phyloP scores from a whole-genome alignment of 768 basidiomycete species.

The Boletales sp. region DNA sequence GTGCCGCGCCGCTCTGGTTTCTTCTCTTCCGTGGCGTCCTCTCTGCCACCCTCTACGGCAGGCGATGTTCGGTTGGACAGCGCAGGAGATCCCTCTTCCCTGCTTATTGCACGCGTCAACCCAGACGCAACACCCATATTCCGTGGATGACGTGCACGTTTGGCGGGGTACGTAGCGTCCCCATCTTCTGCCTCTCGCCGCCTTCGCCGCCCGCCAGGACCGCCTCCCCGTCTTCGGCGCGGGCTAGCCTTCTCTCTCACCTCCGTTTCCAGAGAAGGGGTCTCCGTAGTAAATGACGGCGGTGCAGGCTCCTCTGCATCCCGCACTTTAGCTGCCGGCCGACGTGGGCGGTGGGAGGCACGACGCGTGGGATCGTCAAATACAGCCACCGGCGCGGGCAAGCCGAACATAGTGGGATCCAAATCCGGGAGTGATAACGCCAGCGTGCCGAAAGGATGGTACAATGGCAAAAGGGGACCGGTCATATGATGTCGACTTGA shows the following conservation, averaged over 20 bases:
- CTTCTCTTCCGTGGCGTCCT: slow-evolving; percentile 17
- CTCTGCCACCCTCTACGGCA: slow-evolving; percentile 13
- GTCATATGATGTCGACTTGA: slow-evolving; percentile 22
- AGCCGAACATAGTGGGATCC: slow-evolving; percentile 54
- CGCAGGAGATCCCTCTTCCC: slow-evolving; percentile 43
- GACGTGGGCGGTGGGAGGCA: slow-evolving; percentile 44
- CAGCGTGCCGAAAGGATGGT: slow-evolving; percentile 62
- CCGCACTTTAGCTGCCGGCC: slow-evolving; percentile 47
- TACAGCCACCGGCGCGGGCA: slow-evolving; percentile 45
- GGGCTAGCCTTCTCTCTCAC: slow-evolving; percentile 47
- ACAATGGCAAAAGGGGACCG: slow-evolving; percentile 55
- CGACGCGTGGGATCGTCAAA: slow-evolving; percentile 42
- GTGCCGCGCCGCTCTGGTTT: slow-evolving; percentile 44
- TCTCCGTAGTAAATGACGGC: slow-evolving; percentile 7
- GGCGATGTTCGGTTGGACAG: slow-evolving; percentile 31
- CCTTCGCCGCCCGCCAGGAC: slow-evolving; percentile 46
- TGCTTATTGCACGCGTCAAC: slow-evolving; percentile 19
- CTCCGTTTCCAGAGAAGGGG: slow-evolving; percentile 22
- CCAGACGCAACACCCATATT: slow-evolving; percentile 22
- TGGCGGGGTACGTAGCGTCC: slow-evolving; percentile 69
- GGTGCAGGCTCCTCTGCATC: slow-evolving; percentile 39
- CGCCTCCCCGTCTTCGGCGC: slow-evolving; percentile 44
- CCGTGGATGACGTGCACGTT: slow-evolving; percentile 55
- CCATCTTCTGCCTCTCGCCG: slow-evolving; percentile 59
- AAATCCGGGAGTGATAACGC: slow-evolving; percentile 66